Percentiles rank a stretch among this genome's conserved stretches.
These are phyloP conservation scores for Passiflora organensis DNA, from an alignment of 345 rosid genomes.

Conservation along the genomic window DNA sequence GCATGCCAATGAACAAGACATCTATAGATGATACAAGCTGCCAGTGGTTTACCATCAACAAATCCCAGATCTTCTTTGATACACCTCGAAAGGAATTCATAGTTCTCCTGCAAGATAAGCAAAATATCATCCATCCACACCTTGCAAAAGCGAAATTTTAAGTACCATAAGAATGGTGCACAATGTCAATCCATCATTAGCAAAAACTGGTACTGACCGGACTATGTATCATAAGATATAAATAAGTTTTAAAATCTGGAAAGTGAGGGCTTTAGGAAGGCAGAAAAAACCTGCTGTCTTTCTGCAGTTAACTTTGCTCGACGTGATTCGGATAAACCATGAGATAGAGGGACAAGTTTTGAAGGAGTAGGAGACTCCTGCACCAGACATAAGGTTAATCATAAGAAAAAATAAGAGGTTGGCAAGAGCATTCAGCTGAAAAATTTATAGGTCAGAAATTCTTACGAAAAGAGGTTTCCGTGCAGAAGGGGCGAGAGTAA, in stretches of 20 bases:
- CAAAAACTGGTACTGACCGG: background rate
- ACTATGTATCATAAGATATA: constrained; percentile 5
- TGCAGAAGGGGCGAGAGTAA: constrained; percentile 45
- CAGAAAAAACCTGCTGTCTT: constrained; percentile 62
- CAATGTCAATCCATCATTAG: background rate
- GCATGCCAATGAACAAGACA: constrained; percentile 94
- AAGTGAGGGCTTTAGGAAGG: constrained; percentile 10
- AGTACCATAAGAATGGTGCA: constrained; percentile 6
- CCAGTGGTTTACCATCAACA: constrained; percentile 72
- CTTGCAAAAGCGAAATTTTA: constrained; percentile 3
- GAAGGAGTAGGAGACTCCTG: constrained; percentile 94
- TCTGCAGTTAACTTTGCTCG: constrained; percentile 75
- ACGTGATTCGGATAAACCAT: constrained; percentile 69
- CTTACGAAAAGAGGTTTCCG: constrained; percentile 68
- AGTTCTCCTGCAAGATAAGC: constrained; percentile 62
- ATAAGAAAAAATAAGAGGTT: background rate
- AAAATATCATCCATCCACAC: constrained; percentile 1
- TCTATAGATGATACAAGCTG: constrained; percentile 83
- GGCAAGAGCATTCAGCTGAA: constrained; percentile 4
- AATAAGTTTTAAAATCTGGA: background rate
- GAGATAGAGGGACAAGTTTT: constrained; percentile 67
- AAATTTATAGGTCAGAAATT: background rate
- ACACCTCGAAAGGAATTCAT: constrained; percentile 75
- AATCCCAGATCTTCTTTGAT: constrained; percentile 85
- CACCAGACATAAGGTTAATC: constrained; percentile 14